Evolutionary conservation across 23 red algal species (phyloP), one percentile per base, ranked within the genome.

Genomic region (Chondrus crispus): DNA sequence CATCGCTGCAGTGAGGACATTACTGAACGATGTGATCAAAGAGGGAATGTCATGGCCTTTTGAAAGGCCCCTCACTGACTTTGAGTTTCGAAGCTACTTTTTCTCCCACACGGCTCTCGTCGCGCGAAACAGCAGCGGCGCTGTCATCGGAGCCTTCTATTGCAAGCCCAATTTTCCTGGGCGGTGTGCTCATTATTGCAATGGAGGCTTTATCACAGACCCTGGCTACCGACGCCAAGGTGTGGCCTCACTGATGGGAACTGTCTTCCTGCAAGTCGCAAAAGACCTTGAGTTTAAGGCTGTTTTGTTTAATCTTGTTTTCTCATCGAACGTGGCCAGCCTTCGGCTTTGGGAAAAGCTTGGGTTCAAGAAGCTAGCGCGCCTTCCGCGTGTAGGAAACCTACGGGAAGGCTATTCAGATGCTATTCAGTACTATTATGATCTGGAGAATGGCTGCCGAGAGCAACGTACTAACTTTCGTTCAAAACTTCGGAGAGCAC

Each of bases 161-260:
- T 85, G 88, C 63, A 96, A 96, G 66, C 94, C 94, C 22, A 96
- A 96, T 44, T 96, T 87, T 63, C 94, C 94, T 26, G 94, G 94
- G 37, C 63, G 94, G 53, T 92, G 94, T 74, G 57, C 62, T 49
- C 88, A 92, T 72, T 86, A 91, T 76, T 89, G 84, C 48, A 96
- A 96, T 53, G 89, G 88, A 22, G 94, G 94, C 35, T 96, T 96
- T 49, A 74, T 96, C 41, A 93, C 89, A 20, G 74, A 83, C 18
- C 94, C 87, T 11, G 51, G 39, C 39, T 66, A 70, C 52, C 88
- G 94, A 26, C 46, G 94, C 20, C 81, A 51, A 33, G 94, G 94
- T 33, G 80, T 91, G 28, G 94, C 70, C 4, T 72, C 44, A 22
- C 64, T 84, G 28, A 96, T 96, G 94, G 87, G 73, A n/a, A 74